Evolutionary conservation across 2,329 filamentous ascomycete genomes (phyloP).

Genomic region (Scytalidium lignicola): DNA sequence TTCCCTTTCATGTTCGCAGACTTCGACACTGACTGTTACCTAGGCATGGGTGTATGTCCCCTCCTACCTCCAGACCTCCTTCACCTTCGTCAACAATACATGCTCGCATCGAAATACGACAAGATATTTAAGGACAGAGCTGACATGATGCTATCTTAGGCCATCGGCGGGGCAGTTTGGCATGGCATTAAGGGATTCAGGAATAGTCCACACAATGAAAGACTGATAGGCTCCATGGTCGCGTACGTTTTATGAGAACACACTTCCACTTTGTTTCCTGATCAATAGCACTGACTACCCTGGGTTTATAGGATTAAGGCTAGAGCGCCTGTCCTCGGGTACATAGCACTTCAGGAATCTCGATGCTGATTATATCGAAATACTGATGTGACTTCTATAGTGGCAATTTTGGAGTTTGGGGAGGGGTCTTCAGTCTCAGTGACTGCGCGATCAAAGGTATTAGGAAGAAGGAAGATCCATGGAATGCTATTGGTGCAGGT

Average conservation of each 20-base stretch:
- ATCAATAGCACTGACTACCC: too few relatives aligned
- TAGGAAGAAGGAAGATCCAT: conserved; percentile 94
- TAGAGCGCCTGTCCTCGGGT: conserved; percentile 84
- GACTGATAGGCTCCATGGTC: conserved; percentile 90
- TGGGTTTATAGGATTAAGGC: conserved; percentile 68
- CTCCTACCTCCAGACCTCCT: not conserved
- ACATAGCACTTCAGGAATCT: too few relatives aligned
- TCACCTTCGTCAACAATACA: not conserved
- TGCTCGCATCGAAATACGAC: not conserved
- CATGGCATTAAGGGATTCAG: conserved; percentile 94
- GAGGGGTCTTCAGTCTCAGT: conserved; percentile 90
- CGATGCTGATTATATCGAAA: too few relatives aligned
- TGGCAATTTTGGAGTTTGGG: conserved; percentile 98
- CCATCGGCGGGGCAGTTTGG: conserved; percentile 81
- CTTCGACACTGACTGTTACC: not conserved
- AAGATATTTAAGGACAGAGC: not conserved
- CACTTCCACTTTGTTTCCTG: too few relatives aligned
- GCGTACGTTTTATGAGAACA: conserved; percentile 37
- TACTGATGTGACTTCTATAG: too few relatives aligned
- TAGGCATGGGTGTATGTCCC: not conserved
- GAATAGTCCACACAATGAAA: conserved; percentile 87
- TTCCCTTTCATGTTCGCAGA: conserved; percentile 4
- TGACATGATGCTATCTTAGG: conserved; percentile 37
- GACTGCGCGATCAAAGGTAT: conserved; percentile 96
- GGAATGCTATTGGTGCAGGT: conserved; percentile 95